Conservation (phyloP, 306 rosid genomes). For the Rosa multiflora region DNA sequence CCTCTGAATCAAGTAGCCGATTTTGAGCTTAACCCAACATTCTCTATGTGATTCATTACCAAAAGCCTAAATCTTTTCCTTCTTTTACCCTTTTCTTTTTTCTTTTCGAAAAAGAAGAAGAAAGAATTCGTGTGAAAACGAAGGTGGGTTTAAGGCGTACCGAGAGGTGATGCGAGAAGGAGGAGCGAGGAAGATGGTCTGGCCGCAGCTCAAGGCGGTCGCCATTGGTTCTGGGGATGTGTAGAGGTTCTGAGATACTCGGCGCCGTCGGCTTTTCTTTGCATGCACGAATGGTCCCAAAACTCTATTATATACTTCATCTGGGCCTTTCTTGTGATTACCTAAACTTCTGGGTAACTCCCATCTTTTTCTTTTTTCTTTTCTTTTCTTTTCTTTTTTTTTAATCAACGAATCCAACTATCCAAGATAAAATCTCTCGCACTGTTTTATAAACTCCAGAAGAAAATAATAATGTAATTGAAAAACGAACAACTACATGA, state of each 20-base stretch:
- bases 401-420: too few relatives aligned
- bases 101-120: neutral
- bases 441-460: too few relatives aligned
- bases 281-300: slow-evolving; percentile 1
- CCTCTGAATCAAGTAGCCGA: too few relatives aligned
- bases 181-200: neutral
- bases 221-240: slow-evolving; percentile 15
- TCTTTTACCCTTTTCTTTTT: neutral
- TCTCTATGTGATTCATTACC: neutral
- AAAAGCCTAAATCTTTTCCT: neutral
- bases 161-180: slow-evolving; percentile 9
- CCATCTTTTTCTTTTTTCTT: too few relatives aligned
- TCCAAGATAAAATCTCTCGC: too few relatives aligned
- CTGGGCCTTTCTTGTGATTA: neutral
- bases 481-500: too few relatives aligned
- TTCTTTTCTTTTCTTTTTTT: too few relatives aligned
- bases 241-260: neutral
- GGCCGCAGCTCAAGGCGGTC: slow-evolving; percentile 16
- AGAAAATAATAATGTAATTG: too few relatives aligned
- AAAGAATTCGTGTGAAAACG: neutral
- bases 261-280: slow-evolving; percentile 12
- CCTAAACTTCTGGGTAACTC: neutral
- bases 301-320: neutral
- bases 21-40: neutral
- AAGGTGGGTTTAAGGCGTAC: neutral